Evolutionary conservation across 2,329 filamentous ascomycete genomes (phyloP), one percentile per base, ranked within the genome.

Genomic region (Cyphellophora europaea): DNA sequence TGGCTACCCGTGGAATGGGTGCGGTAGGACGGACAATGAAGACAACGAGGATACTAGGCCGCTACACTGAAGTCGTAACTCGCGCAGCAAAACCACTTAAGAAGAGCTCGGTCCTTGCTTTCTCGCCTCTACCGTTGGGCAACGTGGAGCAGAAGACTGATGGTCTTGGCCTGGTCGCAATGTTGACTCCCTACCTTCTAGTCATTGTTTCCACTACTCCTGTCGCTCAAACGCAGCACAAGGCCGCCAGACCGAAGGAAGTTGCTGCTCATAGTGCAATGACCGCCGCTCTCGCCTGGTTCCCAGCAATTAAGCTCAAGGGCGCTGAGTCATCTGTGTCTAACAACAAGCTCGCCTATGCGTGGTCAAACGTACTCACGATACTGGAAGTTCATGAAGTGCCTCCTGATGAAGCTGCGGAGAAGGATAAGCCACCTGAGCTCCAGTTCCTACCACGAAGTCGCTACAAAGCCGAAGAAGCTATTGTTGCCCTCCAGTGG

Each of bases 161-260:
- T 56, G 70, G 72, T 3, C 75, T 98, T 66, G 91, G 91, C 0
- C 62, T 98, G 37, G 95, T 93, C 28, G 93, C 93, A 4, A 87
- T 98, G 71, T 68, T 98, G 37, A 98, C 91, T 0, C 91, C 91
- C 0, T 96, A 98, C 58, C 67, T 98, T 4, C 68, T 98, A 25
- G 91, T 98, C 23, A 88, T 98, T 49, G 91, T 98, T 10, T 98
- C 93, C 0, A 98, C 91, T 0, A 98, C 89, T 0, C 91, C 91
- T 0, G 73, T 96, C 21, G 91, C 93, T 3, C 88, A 95, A 56
- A 98, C 91, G 1, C 91, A 98, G 54, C 84, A 95, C 58, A 98
- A 98, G 61, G 79, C 86, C 13, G 77, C 86, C 2, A 72, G 91
- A 16, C 89, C 91, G 3, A 96, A 93, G 54, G 89, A 96, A 46